Base-by-base conservation (phyloP, 768 basidiomycete species). In the Ramaria sp. region DNA sequence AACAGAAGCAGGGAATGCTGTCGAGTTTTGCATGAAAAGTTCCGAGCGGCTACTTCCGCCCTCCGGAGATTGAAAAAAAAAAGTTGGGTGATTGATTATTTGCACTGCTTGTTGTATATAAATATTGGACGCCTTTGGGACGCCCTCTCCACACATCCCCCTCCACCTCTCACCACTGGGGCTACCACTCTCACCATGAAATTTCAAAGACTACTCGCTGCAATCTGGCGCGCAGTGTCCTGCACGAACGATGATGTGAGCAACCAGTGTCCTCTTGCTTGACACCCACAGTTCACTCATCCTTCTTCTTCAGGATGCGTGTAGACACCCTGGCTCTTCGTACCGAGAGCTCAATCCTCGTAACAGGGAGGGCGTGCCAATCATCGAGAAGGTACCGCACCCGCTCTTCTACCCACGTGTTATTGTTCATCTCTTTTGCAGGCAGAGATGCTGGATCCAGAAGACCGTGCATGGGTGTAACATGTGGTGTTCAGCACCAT, bases 381-480 rank as follows among this genome's bases (percentile, higher is more conserved):
- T 55, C 18, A 48, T 55, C 30, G 53, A 55, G 39, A 55, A 45
- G 44, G 52, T 47, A 28, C 22, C 9, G 1, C 51, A 18, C n/a
- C 20, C 22, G 6, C 1, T 30, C 5, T 44, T 18, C 34, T n/a
- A 3, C 20, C 41, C 42, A 8, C 10, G 24, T 12, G 28, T 18
- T 22, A 15, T 18, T 30, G 22, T 54, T 54, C 20, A 9, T 34
- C 9, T 4, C 10, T 44, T 16, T 9, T 54, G 16, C 32, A 54
- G 52, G 53, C 53, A 20, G 53, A 55, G 39, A 55, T 55, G 53
- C 20, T 55, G 39, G 53, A 55, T 22, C 53, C 53, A 28, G 53
- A 55, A 47, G 53, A 55, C 30, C 32, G 44, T 30, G 41, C 53
- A 5, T 55, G 53, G 53, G 45, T 47, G 3, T 47, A 47, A 24